Evolutionary conservation across 1,284 basidiomycete genomes (phyloP).

Genomic region (Tylopilus sp.): DNA sequence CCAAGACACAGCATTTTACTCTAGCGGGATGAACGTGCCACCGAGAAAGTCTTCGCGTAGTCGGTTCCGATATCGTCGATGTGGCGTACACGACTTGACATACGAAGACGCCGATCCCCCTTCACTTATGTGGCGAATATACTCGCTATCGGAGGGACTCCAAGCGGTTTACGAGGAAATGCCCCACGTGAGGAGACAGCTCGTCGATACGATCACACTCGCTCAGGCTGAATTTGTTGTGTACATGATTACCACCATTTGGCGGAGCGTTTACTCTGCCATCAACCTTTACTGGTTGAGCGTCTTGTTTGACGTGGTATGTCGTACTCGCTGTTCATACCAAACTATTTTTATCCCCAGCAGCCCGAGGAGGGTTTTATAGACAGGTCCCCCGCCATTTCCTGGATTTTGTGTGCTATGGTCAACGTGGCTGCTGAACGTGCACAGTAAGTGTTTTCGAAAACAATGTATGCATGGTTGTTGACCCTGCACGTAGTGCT

Average conservation of each 20-base stretch:
- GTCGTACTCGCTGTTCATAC: neutral
- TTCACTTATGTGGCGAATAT: neutral
- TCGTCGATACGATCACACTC: constrained; percentile 31
- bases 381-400: constrained; percentile 7
- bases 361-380: constrained; percentile 15
- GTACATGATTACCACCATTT: constrained; percentile 28
- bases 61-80: constrained; percentile 10
- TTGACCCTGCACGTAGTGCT: constrained; percentile 23
- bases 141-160: constrained; percentile 1
- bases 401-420: constrained; percentile 20
- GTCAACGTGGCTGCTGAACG: constrained; percentile 12
- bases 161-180: neutral
- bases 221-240: constrained; percentile 28
- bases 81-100: constrained; percentile 23
- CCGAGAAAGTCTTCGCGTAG: neutral
- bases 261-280: constrained; percentile 31
- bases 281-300: constrained; percentile 25
- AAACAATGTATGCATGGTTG: neutral
- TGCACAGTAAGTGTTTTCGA: constrained; percentile 15
- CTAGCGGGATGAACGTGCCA: neutral
- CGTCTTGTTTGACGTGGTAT: constrained; percentile 19
- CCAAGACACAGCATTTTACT: neutral
- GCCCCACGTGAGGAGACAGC: constrained; percentile 15
- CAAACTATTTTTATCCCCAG: neutral
- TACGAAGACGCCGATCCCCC: constrained; percentile 18